Evolutionary conservation across 1,139 yeast genomes (phyloP), one percentile per base, ranked within the genome.

Genomic region (Pichia sp.): DNA sequence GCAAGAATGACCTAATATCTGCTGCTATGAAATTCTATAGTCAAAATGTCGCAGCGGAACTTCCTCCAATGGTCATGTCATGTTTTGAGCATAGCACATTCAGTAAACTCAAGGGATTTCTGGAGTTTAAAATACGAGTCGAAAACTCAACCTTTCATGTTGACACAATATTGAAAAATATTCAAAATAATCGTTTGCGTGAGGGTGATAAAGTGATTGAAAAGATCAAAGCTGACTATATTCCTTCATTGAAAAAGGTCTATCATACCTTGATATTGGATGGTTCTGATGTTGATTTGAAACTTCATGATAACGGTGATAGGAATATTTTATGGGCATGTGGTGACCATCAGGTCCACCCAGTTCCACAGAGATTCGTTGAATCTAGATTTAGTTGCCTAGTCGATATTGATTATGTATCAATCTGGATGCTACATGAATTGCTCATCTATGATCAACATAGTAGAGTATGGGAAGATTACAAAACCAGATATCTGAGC

Each of bases 41-140:
- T 1, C 69, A 77, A 52, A 73, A 84, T 54, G 75, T 79, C 33
- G 77, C 75, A 43, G 67, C 66, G 0, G 91, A 87, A 58, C 68
- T 83, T 7, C 74, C 76, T 12, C 72, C 71, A 48, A 73, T 75
- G 63, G 65, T 81, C 31, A 66, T 71, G 43, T 69, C 70, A 33
- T 87, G 87, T 0, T 83, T 84, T 62, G 76, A 80, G 20, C 72
- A 74, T 20, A 75, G 76, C 12, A 75, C 84, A 0, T 86, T 75
- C 66, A 82, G 82, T 55, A 88, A 87, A 64, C 66, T 87, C 33
- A 78, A 78, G 50, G 83, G 87, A 10, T 81, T 87, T 62, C 65
- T 84, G 38, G 79, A 78, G 16, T 81, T 85, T 61, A 77, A 77
- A 17, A 60, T 65, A 34, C 71, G 78, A 55, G 60, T 83, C 41